Evolutionary conservation across 2,329 filamentous ascomycete genomes (phyloP).

Genomic region (Fusarium temperatum): DNA sequence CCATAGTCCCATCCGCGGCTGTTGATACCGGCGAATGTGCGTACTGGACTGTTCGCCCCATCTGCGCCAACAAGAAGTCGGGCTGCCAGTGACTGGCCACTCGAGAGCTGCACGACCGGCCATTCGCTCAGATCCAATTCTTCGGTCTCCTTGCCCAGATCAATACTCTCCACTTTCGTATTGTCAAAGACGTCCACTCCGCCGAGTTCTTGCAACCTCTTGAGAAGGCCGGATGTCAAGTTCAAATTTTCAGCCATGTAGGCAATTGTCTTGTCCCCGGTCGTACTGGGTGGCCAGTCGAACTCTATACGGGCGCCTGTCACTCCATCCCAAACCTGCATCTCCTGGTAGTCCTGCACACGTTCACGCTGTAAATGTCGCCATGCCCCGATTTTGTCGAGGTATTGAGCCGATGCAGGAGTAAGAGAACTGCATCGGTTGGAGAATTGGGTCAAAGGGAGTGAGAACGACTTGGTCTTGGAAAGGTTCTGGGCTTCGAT

Average conservation of each 20-base stretch:
- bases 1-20: slow-evolving; percentile 94
- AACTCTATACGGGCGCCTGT: slow-evolving; percentile 89
- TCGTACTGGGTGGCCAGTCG: slow-evolving; percentile 68
- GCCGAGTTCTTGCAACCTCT: slow-evolving; percentile 74
- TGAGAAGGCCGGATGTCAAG: slow-evolving; percentile 79
- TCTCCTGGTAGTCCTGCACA: slow-evolving; percentile 89
- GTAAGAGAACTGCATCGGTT: slow-evolving; percentile 97
- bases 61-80: slow-evolving; percentile 92
- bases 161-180: slow-evolving; percentile 81
- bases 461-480: slow-evolving; percentile 72
- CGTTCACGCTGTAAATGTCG: slow-evolving; percentile 74
- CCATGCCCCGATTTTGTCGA: slow-evolving; percentile 89
- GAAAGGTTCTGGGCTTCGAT: slow-evolving; percentile 88
- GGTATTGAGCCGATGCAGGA: slow-evolving; percentile 83
- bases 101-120: slow-evolving; percentile 82
- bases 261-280: slow-evolving; percentile 74
- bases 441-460: slow-evolving; percentile 76
- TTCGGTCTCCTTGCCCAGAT: slow-evolving; percentile 74
- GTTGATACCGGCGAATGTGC: slow-evolving; percentile 85
- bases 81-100: slow-evolving; percentile 75
- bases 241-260: slow-evolving; percentile 98
- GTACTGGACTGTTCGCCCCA: slow-evolving; percentile 92
- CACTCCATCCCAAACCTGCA: slow-evolving; percentile 98
- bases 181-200: slow-evolving; percentile 77
- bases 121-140: slow-evolving; percentile 83